Evolutionary conservation across 2,329 filamentous ascomycete genomes (phyloP), one percentile per base, ranked within the genome.

Genomic region (Alternaria novae-zelandiae): DNA sequence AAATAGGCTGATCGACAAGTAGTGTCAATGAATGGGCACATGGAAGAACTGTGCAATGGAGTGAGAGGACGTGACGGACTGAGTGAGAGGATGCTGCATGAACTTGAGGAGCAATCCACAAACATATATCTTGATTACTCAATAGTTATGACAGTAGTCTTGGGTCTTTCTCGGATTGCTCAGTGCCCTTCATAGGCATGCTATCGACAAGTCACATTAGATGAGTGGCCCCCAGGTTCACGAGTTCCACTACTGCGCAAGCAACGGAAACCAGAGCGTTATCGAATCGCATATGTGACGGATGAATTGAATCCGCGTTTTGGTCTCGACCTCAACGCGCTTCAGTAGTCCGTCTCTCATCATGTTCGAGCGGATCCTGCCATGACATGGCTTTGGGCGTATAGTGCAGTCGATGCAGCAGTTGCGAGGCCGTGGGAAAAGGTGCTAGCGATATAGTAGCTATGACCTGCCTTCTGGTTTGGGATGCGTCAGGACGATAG

Each of bases 181-280:
- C 30, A 32, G 1, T 32, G 12, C 12, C 12, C 1, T 0, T 3
- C 2, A 1, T 13, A 0, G 28, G 28, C 1, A 30, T 30, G 5
- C 2, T 0, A 1, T 9, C 3, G 32, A 5, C 32, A n/a, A n/a
- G 32, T n/a, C 7, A 36, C 15, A 36, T 2, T 0, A 0, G 2
- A 3, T 5, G 15, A 36, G 9, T 0, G 7, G 7, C 7, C 7
- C 1, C 32, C 32, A 36, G 6, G 13, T 36, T 36, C 6, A 36
- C 0, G 2, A 0, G 7, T 2, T 4, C 1, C 5, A 36, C 13
- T n/a, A 36, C 6, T 8, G 7, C 32, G 13, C 32, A n/a, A n/a
- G 32, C 32, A 4, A 36, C 2, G 6, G 13, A 11, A 15, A 7
- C 30, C 4, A 3, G 6, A 30, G 28, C 3, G 25, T 25, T 25